Evolutionary conservation across 768 basidiomycete genomes (phyloP).

Genomic region (Nidularia pulvinata): DNA sequence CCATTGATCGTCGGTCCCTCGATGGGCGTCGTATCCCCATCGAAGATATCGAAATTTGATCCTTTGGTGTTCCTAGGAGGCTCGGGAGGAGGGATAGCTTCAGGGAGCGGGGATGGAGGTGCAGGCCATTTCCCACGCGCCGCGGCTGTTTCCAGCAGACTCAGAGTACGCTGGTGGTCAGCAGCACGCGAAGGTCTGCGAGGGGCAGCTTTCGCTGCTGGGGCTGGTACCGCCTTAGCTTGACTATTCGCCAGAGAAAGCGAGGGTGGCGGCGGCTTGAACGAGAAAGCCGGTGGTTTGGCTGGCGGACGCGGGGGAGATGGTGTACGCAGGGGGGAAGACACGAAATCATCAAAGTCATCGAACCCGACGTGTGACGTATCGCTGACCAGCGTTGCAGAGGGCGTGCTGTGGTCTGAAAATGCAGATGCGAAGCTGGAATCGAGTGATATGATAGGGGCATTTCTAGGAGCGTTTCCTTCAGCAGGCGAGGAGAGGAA

Average conservation of each 20-base stretch:
- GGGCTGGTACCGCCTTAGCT: neutral
- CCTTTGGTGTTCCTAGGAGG: constrained; percentile 7
- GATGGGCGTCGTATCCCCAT: constrained; percentile 26
- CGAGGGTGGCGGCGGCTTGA: constrained; percentile 7
- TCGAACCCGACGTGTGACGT: constrained; percentile 10
- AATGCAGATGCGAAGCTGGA: neutral
- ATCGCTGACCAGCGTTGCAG: constrained; percentile 1
- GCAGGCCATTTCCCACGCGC: constrained; percentile 47
- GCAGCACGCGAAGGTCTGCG: constrained; percentile 32
- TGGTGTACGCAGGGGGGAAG: constrained; percentile 36
- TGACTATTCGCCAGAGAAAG: neutral
- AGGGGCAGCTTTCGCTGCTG: constrained; percentile 5
- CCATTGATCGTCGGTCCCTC: constrained; percentile 22
- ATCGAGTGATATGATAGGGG: constrained; percentile 7
- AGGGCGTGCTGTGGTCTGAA: neutral
- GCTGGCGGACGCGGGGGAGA: constrained; percentile 25
- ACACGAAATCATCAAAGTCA: constrained; percentile 48
- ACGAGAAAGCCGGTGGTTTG: constrained; percentile 3
- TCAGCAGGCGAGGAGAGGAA: constrained; percentile 35
- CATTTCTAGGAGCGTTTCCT: constrained; percentile 6
- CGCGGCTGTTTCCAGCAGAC: constrained; percentile 57
- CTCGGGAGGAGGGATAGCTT: constrained; percentile 32
- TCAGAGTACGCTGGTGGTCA: constrained; percentile 57
- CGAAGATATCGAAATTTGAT: constrained; percentile 22
- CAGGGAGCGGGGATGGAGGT: constrained; percentile 45